Evolutionary conservation across 352 stramenopile species (phyloP), one percentile per base, ranked within the genome.

Genomic region (Globisporangium recalcitrans): DNA sequence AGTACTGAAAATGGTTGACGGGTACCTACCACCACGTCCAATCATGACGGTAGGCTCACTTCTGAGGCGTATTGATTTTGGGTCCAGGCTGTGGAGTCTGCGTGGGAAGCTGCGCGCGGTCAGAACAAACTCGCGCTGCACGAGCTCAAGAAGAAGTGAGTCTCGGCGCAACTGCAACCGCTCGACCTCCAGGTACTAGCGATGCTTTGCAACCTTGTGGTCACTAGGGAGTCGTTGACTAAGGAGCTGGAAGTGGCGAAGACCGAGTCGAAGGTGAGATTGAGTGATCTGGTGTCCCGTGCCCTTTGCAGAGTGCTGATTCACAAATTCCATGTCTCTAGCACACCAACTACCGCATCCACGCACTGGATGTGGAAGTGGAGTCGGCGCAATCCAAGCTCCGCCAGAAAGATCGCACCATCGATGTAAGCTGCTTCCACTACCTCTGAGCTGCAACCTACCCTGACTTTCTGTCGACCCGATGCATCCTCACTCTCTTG

Each of bases 101-200:
- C 84, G 19, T 93, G 84, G 84, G 84, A 91, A 67, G 68, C 80
- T 29, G 80, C 84, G 31, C 84, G 84, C 3, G 82, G 81, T 9
- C 80, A 93, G 64, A 93, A 93, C 74, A 90, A 88, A 51, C 78
- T 78, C 52, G 78, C 78, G 11, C 49, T 91, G 2, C 77, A 88
- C n/a, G 77, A 87, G 64, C 79, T 90, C n/a, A 91, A 90, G 64
- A 93, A 90, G 64, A 88, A 84, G 79, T 83, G 49, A 2, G 73
- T 60, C 10, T 7, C 8, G 1, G 10, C 19, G n/a, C 2, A 2
- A 10, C 14, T 32, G 19, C 8, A 4, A 16, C 2, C 19, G 42
- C 7, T 46, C 16, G 40, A 52, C 27, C 2, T 61, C 9, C 22
- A 29, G 44, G 19, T 27, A 9, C 34, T 40, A 19, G 8, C 14